Conservation (phyloP, 768 basidiomycete species). For the Auriscalpium microsporum region DNA sequence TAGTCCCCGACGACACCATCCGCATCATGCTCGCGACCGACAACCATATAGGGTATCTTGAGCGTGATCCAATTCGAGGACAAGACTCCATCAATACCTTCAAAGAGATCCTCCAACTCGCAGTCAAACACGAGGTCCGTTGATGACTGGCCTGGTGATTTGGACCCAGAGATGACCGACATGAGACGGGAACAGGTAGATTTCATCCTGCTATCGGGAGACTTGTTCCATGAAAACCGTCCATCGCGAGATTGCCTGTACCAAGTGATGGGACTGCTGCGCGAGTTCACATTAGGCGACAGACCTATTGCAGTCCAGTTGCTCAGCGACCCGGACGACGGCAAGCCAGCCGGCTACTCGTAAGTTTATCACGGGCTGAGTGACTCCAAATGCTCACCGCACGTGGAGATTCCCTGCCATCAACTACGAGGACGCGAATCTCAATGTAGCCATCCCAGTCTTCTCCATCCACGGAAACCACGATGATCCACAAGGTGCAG, state of each 20-base stretch:
- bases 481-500: slow-evolving; percentile 96
- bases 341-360: slow-evolving; percentile 79
- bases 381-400: background rate
- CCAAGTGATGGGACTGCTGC: slow-evolving; percentile 78
- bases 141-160: slow-evolving; percentile 1
- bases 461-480: slow-evolving; percentile 99
- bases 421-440: slow-evolving; percentile 94
- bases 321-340: slow-evolving; percentile 87
- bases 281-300: slow-evolving; percentile 86
- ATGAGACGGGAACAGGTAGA: slow-evolving; percentile 59
- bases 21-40: slow-evolving; percentile 88
- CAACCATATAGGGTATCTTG: slow-evolving; percentile 92
- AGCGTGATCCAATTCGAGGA: slow-evolving; percentile 89
- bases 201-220: slow-evolving; percentile 90
- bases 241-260: slow-evolving; percentile 88
- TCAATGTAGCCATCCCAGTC: slow-evolving; percentile 93
- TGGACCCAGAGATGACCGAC: background rate
- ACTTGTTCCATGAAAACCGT: slow-evolving; percentile 96
- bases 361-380: slow-evolving; percentile 29
- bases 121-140: slow-evolving; percentile 78
- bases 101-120: slow-evolving; percentile 85
- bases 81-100: slow-evolving; percentile 96
- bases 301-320: slow-evolving; percentile 87
- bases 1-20: slow-evolving; percentile 58
- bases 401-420: slow-evolving; percentile 79